Percentiles rank a stretch among this genome's conserved stretches.
Evolutionary conservation across 441 rosid genomes (phyloP).

Genomic region (Jatropha podagrica): DNA sequence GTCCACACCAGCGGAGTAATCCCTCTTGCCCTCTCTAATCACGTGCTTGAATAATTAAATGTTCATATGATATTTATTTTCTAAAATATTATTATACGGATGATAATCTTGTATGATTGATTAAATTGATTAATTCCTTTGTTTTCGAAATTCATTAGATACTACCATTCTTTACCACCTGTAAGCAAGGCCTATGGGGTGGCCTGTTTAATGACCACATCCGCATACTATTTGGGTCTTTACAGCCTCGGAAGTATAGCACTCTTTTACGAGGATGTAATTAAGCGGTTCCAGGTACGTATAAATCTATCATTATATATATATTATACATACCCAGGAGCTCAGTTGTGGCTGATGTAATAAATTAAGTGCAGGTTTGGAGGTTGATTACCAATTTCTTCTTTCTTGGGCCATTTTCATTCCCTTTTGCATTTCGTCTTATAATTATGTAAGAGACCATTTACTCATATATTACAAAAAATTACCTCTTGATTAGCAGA

Average conservation of each 20-base stretch:
- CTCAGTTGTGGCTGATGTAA: background rate
- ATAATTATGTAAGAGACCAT: constrained; percentile 46
- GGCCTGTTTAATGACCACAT: constrained; percentile 55
- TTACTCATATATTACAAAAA: background rate
- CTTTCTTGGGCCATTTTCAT: constrained; percentile 57
- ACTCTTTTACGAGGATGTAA: constrained; percentile 38
- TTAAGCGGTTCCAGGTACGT: constrained; percentile 62
- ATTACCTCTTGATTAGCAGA: background rate
- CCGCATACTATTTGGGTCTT: constrained; percentile 46
- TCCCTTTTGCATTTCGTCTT: constrained; percentile 52
- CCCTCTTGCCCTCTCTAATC: constrained; percentile 20
- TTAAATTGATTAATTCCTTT: background rate
- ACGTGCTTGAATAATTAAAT: background rate
- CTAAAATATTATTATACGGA: background rate
- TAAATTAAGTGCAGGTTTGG: constrained; percentile 45
- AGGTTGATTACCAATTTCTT: constrained; percentile 60
- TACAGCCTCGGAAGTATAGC: constrained; percentile 37
- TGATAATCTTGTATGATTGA: background rate
- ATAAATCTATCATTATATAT: background rate
- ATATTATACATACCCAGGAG: background rate
- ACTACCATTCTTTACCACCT: constrained; percentile 58
- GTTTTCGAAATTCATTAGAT: constrained; percentile 29
- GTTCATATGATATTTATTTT: background rate
- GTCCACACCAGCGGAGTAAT: constrained; percentile 62
- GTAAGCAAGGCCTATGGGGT: constrained; percentile 70